These are phyloP conservation scores for Umbellularia californica DNA, from an alignment of 164 flowering plant genomes.

Conservation along the genomic window DNA sequence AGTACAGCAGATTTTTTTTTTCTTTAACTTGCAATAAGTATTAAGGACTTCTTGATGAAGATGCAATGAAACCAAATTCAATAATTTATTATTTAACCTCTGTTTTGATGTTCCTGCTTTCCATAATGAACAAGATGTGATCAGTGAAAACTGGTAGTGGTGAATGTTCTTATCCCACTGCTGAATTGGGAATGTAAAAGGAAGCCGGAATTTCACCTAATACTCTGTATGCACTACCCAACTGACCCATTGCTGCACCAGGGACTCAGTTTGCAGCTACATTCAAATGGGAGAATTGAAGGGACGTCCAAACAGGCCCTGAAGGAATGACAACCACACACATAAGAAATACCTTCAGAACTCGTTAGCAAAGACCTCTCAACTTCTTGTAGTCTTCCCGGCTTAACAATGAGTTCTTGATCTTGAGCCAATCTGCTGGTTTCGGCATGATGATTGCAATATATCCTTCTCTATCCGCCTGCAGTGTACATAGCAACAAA, in stretches of 20 bases:
- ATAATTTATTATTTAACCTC: not conserved
- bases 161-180: not conserved
- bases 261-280: not conserved
- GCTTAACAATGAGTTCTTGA: constrained; percentile 48
- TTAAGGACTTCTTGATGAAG: not conserved
- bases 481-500: constrained; percentile 14
- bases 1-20: too few relatives aligned
- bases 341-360: constrained; percentile 1
- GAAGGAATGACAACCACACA: not conserved
- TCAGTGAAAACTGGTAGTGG: not conserved
- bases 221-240: not conserved
- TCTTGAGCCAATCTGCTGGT: constrained; percentile 81
- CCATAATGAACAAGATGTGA: not conserved
- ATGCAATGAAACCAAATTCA: not conserved
- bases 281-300: not conserved
- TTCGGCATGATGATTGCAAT: constrained; percentile 91
- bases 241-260: not conserved
- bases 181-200: not conserved
- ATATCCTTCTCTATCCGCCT: constrained; percentile 90
- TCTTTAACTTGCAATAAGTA: too few relatives aligned
- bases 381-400: constrained; percentile 62
- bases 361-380: constrained; percentile 31
- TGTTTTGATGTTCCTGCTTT: not conserved
- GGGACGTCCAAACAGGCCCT: not conserved
- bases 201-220: not conserved